Evolutionary conservation across 352 stramenopile genomes (phyloP).

Genomic region (Globisporangium alternatum): DNA sequence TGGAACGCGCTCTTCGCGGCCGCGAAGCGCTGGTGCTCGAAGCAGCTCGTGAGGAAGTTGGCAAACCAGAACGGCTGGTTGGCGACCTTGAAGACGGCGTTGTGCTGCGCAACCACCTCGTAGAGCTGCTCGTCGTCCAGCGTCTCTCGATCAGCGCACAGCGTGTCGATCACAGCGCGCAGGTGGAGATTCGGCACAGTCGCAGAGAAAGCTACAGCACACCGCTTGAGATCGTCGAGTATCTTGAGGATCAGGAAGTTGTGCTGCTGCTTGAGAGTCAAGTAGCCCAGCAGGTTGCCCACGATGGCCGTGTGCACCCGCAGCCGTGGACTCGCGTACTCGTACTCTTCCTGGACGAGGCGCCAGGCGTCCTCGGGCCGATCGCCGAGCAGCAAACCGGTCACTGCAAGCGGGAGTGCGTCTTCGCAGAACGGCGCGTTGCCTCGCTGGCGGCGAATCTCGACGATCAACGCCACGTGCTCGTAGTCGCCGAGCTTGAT

Average conservation of each 20-base stretch:
- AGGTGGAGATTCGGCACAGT: conserved; percentile 9
- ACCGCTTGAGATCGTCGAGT: conserved; percentile 9
- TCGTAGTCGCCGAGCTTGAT: conserved; percentile 4
- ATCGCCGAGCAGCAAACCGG: conserved; percentile 2
- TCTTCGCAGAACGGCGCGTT: conserved; percentile 11
- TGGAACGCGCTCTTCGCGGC: conserved; percentile 13
- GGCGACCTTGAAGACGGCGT: background rate
- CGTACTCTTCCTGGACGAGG: conserved; percentile 9
- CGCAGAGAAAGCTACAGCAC: background rate
- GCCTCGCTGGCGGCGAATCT: conserved; percentile 1
- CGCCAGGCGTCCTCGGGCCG: conserved; percentile 7
- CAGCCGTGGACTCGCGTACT: conserved; percentile 3
- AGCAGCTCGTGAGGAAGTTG: conserved; percentile 7
- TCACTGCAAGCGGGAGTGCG: conserved; percentile 9
- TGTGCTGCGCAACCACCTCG: background rate
- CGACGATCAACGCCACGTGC: background rate
- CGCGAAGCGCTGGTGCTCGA: conserved; percentile 8
- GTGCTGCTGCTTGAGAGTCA: conserved; percentile 1
- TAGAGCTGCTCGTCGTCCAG: conserved; percentile 9
- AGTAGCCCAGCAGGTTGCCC: conserved; percentile 7
- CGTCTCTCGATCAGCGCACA: conserved; percentile 4
- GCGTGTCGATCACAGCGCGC: conserved; percentile 10
- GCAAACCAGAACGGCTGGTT: conserved; percentile 14
- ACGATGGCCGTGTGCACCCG: background rate
- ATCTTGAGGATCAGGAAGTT: conserved; percentile 7